Evolutionary conservation across 1,284 basidiomycete species (phyloP).

Genomic region (Stygiomarasmius scandens): DNA sequence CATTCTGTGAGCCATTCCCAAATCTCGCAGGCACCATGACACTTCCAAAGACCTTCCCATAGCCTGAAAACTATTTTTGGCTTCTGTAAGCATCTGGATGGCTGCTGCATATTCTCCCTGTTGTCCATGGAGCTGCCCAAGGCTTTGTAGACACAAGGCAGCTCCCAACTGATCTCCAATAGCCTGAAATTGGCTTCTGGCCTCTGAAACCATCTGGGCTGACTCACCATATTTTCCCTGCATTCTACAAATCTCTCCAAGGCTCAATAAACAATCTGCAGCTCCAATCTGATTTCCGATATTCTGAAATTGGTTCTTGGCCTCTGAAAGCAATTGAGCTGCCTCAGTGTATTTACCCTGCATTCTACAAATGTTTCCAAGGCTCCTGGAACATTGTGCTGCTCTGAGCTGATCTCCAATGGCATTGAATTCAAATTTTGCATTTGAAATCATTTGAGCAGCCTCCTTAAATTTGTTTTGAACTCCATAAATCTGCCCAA

Average conservation of each 20-base stretch:
- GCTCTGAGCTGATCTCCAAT: conserved; percentile 7
- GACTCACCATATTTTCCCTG: conserved; percentile 7
- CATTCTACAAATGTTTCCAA: conserved; percentile 12
- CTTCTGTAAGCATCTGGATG: conserved; percentile 3
- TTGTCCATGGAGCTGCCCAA: background rate
- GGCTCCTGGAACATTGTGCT: conserved; percentile 8
- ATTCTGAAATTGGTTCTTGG: background rate
- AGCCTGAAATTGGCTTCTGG: background rate
- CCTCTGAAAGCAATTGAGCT: background rate
- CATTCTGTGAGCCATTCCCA: background rate
- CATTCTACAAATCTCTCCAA: conserved; percentile 1
- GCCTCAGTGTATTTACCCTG: conserved; percentile 8
- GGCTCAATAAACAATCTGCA: conserved; percentile 7
- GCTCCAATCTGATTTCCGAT: conserved; percentile 7
- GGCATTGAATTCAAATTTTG: conserved; percentile 1
- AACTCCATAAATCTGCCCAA: background rate
- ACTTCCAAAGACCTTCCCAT: conserved; percentile 8
- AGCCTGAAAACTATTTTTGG: conserved; percentile 1
- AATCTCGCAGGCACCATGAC: conserved; percentile 6
- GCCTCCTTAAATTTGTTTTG: conserved; percentile 13
- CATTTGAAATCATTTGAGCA: conserved; percentile 4
- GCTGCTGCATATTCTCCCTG: conserved; percentile 13
- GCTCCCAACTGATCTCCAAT: conserved; percentile 4
- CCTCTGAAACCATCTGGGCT: background rate
- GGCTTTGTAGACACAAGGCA: conserved; percentile 4